Evolutionary conservation across 768 basidiomycete species (phyloP).

Genomic region (Collybiopsis confluens): DNA sequence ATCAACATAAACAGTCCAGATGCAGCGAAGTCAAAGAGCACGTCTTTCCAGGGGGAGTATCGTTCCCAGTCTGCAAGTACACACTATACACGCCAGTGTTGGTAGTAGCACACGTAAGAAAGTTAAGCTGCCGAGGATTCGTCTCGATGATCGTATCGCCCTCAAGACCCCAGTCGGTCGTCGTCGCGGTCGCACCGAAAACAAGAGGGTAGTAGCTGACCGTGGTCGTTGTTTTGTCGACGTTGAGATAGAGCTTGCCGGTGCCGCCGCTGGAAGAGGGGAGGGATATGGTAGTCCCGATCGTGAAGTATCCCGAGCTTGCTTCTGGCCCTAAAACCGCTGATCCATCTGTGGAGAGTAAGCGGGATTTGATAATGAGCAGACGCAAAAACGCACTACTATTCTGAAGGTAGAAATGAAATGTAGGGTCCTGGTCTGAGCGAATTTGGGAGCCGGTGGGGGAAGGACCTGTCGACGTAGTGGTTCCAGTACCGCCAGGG

Average conservation of each 20-base stretch:
- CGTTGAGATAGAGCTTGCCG: slow-evolving; percentile 42
- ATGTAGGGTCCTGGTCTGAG: slow-evolving; percentile 47
- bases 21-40: slow-evolving; percentile 39
- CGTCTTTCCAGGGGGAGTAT: slow-evolving; percentile 33
- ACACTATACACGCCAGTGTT: slow-evolving; percentile 38
- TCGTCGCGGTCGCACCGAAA: slow-evolving; percentile 40
- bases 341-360: slow-evolving; percentile 31
- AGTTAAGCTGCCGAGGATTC: slow-evolving; percentile 47
- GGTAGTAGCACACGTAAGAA: slow-evolving; percentile 46
- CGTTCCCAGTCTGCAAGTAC: slow-evolving; percentile 49
- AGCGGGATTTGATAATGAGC: not conserved
- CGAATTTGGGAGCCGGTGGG: slow-evolving; percentile 48
- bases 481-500: slow-evolving; percentile 16
- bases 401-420: slow-evolving; percentile 54
- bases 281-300: slow-evolving; percentile 42
- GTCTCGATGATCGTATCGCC: slow-evolving; percentile 59
- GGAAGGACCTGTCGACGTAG: slow-evolving; percentile 28
- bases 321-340: slow-evolving; percentile 50
- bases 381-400: slow-evolving; percentile 26
- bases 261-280: slow-evolving; percentile 36
- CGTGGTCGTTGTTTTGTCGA: slow-evolving; percentile 32
- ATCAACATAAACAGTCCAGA: slow-evolving; percentile 39
- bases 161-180: slow-evolving; percentile 53
- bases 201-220: slow-evolving; percentile 47
- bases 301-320: slow-evolving; percentile 46